A percentile compares a stretch with the other conserved stretches of the same genome.
These are phyloP conservation scores for Prinsepia uniflora DNA, from an alignment of 306 rosid genomes.

Conservation along the genomic window DNA sequence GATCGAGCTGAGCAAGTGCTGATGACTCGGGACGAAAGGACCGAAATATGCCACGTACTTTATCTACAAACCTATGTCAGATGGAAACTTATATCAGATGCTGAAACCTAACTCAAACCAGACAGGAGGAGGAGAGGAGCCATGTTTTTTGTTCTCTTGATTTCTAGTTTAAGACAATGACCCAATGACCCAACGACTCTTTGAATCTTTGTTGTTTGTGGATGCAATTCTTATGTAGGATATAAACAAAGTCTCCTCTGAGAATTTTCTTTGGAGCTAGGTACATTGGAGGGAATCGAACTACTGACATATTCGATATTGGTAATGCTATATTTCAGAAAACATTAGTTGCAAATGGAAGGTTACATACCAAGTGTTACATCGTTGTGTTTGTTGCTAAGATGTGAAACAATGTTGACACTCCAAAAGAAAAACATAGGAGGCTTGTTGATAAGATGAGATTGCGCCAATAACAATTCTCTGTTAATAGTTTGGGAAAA, in stretches of 20 bases:
- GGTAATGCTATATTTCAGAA: background rate
- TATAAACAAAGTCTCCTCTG: background rate
- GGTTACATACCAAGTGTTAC: too few relatives aligned
- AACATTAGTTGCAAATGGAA: background rate
- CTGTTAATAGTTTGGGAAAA: too few relatives aligned
- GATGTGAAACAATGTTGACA: too few relatives aligned
- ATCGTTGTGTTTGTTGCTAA: too few relatives aligned
- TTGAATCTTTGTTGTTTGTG: slow-evolving; percentile 2
- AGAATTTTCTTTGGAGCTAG: background rate
- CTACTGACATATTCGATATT: too few relatives aligned
- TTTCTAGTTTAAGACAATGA: slow-evolving; percentile 19
- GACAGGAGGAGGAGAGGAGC: background rate
- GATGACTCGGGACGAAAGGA: slow-evolving; percentile 16
- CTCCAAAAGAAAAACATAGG: too few relatives aligned
- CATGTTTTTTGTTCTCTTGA: background rate
- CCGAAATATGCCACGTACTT: slow-evolving; percentile 8
- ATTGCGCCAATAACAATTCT: too few relatives aligned
- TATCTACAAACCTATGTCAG: background rate
- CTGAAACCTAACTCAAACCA: slow-evolving; percentile 5
- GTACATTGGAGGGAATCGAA: too few relatives aligned
- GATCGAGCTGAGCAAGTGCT: slow-evolving; percentile 21
- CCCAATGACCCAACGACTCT: slow-evolving; percentile 9
- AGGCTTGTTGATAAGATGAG: too few relatives aligned
- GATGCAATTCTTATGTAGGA: slow-evolving; percentile 30
- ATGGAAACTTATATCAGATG: background rate